phyloP scores from a whole-genome alignment of 2,329 filamentous ascomycete genomes.

The Diaporthe caulivora region DNA sequence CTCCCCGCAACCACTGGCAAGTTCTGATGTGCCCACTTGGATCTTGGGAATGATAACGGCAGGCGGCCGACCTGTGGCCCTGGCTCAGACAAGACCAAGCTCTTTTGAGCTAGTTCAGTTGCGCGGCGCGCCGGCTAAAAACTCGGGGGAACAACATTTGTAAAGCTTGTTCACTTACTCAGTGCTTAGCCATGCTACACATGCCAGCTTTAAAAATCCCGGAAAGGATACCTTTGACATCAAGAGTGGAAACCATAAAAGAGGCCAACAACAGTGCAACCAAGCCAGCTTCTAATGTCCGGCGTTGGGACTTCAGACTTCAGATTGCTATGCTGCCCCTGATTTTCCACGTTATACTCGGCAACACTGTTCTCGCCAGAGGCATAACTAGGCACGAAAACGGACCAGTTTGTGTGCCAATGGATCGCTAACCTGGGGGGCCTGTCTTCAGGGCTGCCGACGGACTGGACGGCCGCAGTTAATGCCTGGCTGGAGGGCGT shows the following conservation, averaged over 20 bases:
- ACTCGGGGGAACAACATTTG: neutral
- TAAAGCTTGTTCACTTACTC: conserved; percentile 25
- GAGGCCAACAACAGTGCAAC: neutral
- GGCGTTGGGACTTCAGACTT: no score
- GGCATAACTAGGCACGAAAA: neutral
- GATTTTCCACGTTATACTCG: no score
- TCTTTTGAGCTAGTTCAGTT: neutral
- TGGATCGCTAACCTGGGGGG: neutral
- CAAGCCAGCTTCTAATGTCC: no score
- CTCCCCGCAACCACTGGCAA: no score
- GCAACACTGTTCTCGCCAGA: neutral
- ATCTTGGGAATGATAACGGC: no score
- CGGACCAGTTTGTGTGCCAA: neutral
- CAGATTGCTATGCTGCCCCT: no score
- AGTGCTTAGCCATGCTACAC: neutral
- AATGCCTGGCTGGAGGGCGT: neutral
- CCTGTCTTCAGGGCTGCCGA: neutral
- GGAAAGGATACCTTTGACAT: neutral
- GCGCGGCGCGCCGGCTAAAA: conserved; percentile 18
- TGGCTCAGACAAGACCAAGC: neutral
- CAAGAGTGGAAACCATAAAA: neutral
- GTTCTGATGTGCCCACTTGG: no score
- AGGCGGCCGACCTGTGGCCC: neutral
- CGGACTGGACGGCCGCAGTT: no score
- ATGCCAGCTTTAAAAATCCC: neutral